Conservation (phyloP, 1,284 basidiomycete species). For the Neonothopanus nambi region DNA sequence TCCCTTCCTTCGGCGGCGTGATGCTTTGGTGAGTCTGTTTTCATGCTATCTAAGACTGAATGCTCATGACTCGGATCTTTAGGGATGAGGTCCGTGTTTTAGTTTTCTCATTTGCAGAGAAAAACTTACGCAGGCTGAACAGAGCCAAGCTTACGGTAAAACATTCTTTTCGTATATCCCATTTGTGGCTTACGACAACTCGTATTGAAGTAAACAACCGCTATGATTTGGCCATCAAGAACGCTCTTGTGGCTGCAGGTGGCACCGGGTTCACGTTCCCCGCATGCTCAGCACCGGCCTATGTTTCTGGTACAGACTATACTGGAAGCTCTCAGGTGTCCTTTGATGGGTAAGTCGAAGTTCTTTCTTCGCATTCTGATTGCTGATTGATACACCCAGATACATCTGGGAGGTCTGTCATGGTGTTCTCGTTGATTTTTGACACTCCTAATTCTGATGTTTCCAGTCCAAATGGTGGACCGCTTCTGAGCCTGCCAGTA, state of each 20-base stretch:
- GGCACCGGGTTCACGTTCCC: constrained; percentile 69
- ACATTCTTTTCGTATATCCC: neutral
- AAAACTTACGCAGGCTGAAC: no score
- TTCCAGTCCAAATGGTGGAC: constrained; percentile 62
- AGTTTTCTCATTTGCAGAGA: neutral
- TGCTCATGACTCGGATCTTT: neutral
- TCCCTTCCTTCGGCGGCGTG: constrained; percentile 71
- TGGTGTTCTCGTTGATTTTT: constrained; percentile 5
- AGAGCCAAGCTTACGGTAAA: constrained; percentile 57
- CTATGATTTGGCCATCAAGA: constrained; percentile 64
- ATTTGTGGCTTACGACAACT: neutral
- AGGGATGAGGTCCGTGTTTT: constrained; percentile 6
- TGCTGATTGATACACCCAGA: constrained; percentile 28
- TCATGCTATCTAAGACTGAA: constrained; percentile 31
- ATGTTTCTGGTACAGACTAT: constrained; percentile 50
- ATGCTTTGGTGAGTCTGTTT: constrained; percentile 66
- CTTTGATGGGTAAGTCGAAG: constrained; percentile 45
- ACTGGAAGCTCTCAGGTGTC: constrained; percentile 53
- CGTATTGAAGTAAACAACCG: constrained; percentile 50
- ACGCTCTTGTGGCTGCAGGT: constrained; percentile 57
- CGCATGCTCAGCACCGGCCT: constrained; percentile 57
- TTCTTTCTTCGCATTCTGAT: neutral
- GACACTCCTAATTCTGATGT: neutral
- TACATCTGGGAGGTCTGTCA: constrained; percentile 63
- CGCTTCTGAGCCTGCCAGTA: constrained; percentile 45